These are phyloP conservation scores for Roridomyces roridus DNA, from an alignment of 768 basidiomycete species.

Conservation along the genomic window DNA sequence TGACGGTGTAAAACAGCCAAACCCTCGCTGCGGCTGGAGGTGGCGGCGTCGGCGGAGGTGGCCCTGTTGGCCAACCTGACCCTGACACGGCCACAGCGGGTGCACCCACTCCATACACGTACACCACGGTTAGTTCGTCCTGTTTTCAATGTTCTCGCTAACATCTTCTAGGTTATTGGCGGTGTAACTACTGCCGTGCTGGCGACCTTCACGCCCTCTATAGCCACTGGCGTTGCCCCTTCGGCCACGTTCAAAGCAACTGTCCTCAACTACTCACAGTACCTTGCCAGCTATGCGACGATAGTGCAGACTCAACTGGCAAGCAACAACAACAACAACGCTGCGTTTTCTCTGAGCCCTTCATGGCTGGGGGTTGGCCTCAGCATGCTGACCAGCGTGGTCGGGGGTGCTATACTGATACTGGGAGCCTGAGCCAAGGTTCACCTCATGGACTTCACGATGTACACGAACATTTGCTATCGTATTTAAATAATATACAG, in stretches of 20 bases:
- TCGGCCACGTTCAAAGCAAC: constrained; percentile 20
- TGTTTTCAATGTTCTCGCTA: neutral
- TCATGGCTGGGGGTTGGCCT: constrained; percentile 9
- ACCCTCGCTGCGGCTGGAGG: neutral
- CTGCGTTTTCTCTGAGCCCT: neutral
- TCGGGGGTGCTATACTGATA: constrained; percentile 4
- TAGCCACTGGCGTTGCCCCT: constrained; percentile 8
- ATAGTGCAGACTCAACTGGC: neutral
- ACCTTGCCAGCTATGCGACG: constrained; percentile 16
- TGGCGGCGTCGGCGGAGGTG: neutral
- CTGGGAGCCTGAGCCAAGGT: constrained; percentile 10
- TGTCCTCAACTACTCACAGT: constrained; percentile 20
- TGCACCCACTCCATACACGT: constrained; percentile 18
- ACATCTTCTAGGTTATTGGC: neutral
- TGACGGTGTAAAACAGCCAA: constrained; percentile 6
- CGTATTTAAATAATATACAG: neutral
- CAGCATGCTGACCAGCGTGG: neutral
- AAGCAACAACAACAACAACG: neutral
- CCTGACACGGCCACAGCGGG: constrained; percentile 6
- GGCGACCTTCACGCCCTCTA: constrained; percentile 20
- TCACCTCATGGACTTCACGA: constrained; percentile 3
- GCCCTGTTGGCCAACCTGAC: constrained; percentile 20
- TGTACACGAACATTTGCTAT: constrained; percentile 14
- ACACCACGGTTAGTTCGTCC: constrained; percentile 8
- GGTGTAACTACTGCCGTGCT: constrained; percentile 7